Conservation (phyloP, 2,329 filamentous ascomycete species). For the Teratosphaeria epicoccoides region DNA sequence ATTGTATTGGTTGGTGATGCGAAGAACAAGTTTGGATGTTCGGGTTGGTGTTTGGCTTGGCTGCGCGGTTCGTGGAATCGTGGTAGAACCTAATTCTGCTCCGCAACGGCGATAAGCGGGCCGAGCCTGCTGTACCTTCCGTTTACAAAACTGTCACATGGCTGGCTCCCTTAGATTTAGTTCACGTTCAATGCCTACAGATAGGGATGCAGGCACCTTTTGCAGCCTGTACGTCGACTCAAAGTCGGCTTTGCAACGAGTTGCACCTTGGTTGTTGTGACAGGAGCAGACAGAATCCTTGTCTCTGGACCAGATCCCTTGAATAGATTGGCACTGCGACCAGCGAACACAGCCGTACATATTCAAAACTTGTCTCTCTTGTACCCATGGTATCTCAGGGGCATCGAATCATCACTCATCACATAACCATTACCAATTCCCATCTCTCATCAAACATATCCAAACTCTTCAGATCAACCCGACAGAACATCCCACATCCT, state of each 20-base stretch:
- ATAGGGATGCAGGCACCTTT: too few species aligned
- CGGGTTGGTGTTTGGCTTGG: background rate
- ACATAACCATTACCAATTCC: background rate
- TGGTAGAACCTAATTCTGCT: too few species aligned
- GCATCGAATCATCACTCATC: background rate
- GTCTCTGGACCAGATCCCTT: background rate
- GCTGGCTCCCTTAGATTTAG: too few species aligned
- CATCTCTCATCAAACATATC: too few species aligned
- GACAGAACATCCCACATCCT: background rate
- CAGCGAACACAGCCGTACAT: background rate
- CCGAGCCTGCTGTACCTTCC: too few species aligned
- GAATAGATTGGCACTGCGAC: background rate
- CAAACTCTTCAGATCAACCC: background rate
- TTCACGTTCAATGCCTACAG: too few species aligned
- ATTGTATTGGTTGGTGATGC: background rate
- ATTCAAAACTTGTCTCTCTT: background rate
- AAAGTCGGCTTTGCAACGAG: too few species aligned
- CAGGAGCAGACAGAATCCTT: background rate
- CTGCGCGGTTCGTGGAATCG: background rate
- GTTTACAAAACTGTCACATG: too few species aligned
- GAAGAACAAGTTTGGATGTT: background rate
- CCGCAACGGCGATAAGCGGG: too few species aligned
- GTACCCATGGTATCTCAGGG: background rate
- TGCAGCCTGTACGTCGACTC: too few species aligned
- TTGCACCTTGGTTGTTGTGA: too few species aligned